Evolutionary conservation across 228 moss, liverwort and hornwort species (phyloP).

Genomic region (Sphagnum magellanicum): DNA sequence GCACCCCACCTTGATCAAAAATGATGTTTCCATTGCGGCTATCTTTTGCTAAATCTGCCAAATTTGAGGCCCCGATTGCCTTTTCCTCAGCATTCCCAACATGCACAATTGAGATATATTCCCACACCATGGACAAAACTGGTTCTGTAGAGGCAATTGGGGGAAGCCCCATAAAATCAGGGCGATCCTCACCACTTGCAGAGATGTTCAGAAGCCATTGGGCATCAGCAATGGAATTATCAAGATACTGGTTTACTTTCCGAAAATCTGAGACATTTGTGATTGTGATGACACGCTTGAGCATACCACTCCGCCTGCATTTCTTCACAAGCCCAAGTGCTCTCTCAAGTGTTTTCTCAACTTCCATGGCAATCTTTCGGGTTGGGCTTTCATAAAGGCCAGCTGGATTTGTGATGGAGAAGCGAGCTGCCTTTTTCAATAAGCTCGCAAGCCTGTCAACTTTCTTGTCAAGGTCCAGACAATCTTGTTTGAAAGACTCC

Average conservation of each 20-base stretch:
- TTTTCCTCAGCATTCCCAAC: slow-evolving; percentile 18
- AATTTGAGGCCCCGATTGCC: slow-evolving; percentile 12
- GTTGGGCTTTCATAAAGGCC: slow-evolving; percentile 31
- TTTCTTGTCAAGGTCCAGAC: slow-evolving; percentile 22
- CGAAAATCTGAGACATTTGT: slow-evolving; percentile 26
- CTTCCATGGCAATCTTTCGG: slow-evolving; percentile 16
- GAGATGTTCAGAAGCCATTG: slow-evolving; percentile 38
- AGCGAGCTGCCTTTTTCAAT: slow-evolving; percentile 24
- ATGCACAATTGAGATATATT: slow-evolving; percentile 24
- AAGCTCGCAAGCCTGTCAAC: slow-evolving; percentile 22
- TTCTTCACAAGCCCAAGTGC: slow-evolving; percentile 20
- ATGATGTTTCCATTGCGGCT: slow-evolving; percentile 32
- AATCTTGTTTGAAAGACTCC: slow-evolving; percentile 31
- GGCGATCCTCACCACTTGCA: slow-evolving; percentile 28
- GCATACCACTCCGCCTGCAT: slow-evolving; percentile 28
- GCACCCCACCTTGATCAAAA: slow-evolving; percentile 38
- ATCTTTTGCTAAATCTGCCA: slow-evolving; percentile 28
- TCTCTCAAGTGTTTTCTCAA: slow-evolving; percentile 23
- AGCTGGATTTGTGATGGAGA: slow-evolving; percentile 12
- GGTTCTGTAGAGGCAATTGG: slow-evolving; percentile 38
- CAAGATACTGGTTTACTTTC: slow-evolving; percentile 20
- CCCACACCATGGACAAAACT: slow-evolving; percentile 34
- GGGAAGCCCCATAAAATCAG: slow-evolving; percentile 25
- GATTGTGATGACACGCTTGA: slow-evolving; percentile 33
- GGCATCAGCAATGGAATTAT: slow-evolving; percentile 29